Conservation (phyloP, 2,329 filamentous ascomycete genomes). For the Calcarisporium arbuscula region DNA sequence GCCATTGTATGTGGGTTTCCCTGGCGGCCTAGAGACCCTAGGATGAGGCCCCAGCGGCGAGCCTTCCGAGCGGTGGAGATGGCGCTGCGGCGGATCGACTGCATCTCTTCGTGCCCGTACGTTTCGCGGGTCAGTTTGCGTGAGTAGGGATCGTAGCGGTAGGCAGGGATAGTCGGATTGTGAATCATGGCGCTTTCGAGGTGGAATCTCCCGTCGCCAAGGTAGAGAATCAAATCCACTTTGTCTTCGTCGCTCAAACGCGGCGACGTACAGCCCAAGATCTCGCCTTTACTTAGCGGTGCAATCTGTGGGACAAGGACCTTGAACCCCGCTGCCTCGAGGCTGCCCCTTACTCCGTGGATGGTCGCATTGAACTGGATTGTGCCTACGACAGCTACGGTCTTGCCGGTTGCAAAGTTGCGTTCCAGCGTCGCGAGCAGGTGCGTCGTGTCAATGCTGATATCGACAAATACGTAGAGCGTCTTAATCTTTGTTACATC, state of each 20-base stretch:
- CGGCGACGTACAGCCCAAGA: constrained; percentile 94
- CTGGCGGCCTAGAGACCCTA: constrained; percentile 87
- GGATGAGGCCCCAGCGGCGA: constrained; percentile 88
- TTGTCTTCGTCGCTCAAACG: constrained; percentile 50
- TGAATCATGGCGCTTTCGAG: constrained; percentile 99
- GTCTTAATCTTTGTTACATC: constrained; percentile 97
- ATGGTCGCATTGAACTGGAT: constrained; percentile 99
- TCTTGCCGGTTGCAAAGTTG: constrained; percentile 81
- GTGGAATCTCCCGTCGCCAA: constrained; percentile 91
- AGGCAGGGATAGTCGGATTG: constrained; percentile 84
- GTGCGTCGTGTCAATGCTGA: constrained; percentile 87
- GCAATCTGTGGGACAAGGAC: constrained; percentile 88
- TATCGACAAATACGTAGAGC: constrained; percentile 96
- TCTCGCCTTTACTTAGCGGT: constrained; percentile 89
- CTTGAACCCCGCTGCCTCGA: constrained; percentile 79
- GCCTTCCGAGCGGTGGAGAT: constrained; percentile 70
- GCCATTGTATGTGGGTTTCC: constrained; percentile 91
- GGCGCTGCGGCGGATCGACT: constrained; percentile 69
- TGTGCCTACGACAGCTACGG: constrained; percentile 87
- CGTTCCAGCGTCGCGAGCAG: constrained; percentile 79
- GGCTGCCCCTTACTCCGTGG: constrained; percentile 70
- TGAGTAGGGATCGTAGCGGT: constrained; percentile 95
- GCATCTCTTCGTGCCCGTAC: constrained; percentile 90
- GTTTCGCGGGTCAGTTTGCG: constrained; percentile 83
- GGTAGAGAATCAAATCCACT: constrained; percentile 77